Evolutionary conservation across 176 grass and related monocot species (phyloP).

Genomic region (Carex pumila): DNA sequence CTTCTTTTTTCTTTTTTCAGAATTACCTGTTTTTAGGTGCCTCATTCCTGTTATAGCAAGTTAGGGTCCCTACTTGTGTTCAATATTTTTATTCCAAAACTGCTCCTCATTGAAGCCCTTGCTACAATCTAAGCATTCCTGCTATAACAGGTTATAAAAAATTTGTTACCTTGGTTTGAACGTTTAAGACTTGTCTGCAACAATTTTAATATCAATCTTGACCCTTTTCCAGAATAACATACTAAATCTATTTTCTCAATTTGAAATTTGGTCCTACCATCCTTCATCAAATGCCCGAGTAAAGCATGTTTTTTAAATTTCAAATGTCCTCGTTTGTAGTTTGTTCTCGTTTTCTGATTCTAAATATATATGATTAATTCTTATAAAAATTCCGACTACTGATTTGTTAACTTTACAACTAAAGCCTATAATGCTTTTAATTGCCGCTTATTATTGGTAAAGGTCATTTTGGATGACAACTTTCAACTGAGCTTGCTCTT

Average conservation of each 20-base stretch:
- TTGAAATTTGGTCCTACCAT: neutral
- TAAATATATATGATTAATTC: neutral
- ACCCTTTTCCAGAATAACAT: neutral
- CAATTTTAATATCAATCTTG: neutral
- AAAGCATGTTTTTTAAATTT: neutral
- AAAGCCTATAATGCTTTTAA: neutral
- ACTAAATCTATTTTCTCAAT: neutral
- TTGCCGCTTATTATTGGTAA: neutral
- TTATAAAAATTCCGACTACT: neutral
- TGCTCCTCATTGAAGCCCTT: neutral
- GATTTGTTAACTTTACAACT: neutral
- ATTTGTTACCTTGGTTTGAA: neutral
- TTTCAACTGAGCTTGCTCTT: neutral
- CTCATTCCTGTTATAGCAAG: neutral
- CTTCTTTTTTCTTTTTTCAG: neutral
- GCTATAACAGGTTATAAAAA: neutral
- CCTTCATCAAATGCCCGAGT: neutral
- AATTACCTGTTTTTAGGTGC: conserved; percentile 8
- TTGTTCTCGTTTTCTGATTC: neutral
- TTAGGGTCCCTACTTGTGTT: neutral
- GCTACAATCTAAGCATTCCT: neutral
- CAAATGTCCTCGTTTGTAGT: neutral
- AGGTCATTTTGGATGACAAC: neutral
- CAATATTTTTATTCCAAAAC: neutral
- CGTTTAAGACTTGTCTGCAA: neutral